Evolutionary conservation across 164 flowering plant genomes (phyloP).

Genomic region (Berberis thunbergii): DNA sequence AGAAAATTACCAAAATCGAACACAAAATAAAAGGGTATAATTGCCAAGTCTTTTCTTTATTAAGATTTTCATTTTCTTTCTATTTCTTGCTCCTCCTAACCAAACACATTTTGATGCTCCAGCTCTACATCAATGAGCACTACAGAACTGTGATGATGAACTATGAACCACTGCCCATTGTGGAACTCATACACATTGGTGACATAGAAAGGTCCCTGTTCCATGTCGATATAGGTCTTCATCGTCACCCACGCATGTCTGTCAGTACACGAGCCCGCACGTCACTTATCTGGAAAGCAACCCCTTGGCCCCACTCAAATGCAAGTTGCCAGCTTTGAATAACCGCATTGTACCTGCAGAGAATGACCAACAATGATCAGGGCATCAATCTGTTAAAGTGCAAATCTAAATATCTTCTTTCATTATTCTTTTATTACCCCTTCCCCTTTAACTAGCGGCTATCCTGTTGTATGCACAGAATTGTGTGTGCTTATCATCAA

Average conservation of each 20-base stretch:
- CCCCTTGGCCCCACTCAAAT: constrained; percentile 53
- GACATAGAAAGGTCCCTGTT: constrained; percentile 57
- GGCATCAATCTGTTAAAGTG: no score
- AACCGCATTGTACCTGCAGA: constrained; percentile 60
- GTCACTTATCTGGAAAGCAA: constrained; percentile 64
- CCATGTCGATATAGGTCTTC: constrained; percentile 53
- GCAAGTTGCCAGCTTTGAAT: constrained; percentile 72
- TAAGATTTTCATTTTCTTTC: background rate
- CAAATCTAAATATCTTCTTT: no score
- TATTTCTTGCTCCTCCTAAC: background rate
- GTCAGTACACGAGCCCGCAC: constrained; percentile 68
- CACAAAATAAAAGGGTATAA: background rate
- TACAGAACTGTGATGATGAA: constrained; percentile 83
- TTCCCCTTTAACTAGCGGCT: no score
- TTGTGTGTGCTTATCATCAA: no score
- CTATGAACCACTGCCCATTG: constrained; percentile 76
- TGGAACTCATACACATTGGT: constrained; percentile 84
- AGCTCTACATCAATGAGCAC: constrained; percentile 30
- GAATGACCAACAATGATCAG: background rate
- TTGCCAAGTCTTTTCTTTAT: background rate
- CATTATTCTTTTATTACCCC: no score
- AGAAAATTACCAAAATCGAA: no score
- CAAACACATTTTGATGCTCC: constrained; percentile 35
- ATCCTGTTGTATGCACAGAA: no score
- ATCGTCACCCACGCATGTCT: constrained; percentile 96